Percentiles rank a stretch among this genome's conserved stretches.
These are phyloP conservation scores for Zygotorulaspora sp. DNA, from an alignment of 805 yeast genomes.

Conservation along the genomic window DNA sequence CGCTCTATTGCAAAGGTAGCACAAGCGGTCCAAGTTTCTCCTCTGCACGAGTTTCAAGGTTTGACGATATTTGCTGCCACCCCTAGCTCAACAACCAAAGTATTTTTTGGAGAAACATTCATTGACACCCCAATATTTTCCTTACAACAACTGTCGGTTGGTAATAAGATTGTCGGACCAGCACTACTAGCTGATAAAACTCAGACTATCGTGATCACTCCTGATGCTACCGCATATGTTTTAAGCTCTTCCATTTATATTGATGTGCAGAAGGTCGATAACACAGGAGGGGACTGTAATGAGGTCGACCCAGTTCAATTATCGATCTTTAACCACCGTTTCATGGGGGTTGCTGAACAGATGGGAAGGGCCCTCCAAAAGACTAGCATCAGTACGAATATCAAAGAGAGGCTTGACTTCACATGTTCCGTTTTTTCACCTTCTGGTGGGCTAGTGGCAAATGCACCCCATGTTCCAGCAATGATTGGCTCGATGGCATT, in stretches of 20 bases:
- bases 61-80: neutral
- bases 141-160: slow-evolving; percentile 48
- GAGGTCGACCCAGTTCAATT: slow-evolving; percentile 58
- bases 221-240: slow-evolving; percentile 34
- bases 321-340: slow-evolving; percentile 74
- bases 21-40: slow-evolving; percentile 13
- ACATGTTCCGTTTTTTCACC: slow-evolving; percentile 78
- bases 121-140: slow-evolving; percentile 49
- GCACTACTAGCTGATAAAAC: slow-evolving; percentile 74
- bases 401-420: slow-evolving; percentile 75
- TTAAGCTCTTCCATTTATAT: slow-evolving; percentile 39
- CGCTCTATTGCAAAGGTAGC: slow-evolving; percentile 58
- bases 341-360: slow-evolving; percentile 87
- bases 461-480: slow-evolving; percentile 85
- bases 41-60: slow-evolving; percentile 34
- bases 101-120: slow-evolving; percentile 55
- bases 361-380: slow-evolving; percentile 78
- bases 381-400: slow-evolving; percentile 76
- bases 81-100: slow-evolving; percentile 18
- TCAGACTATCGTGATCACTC: slow-evolving; percentile 45
- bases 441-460: slow-evolving; percentile 71
- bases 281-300: slow-evolving; percentile 9
- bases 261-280: slow-evolving; percentile 6
- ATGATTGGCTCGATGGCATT: slow-evolving; percentile 84
- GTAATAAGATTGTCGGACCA: slow-evolving; percentile 58